phyloP scores from a whole-genome alignment of 2,329 filamentous ascomycete species.

The Colletotrichum kahawae region DNA sequence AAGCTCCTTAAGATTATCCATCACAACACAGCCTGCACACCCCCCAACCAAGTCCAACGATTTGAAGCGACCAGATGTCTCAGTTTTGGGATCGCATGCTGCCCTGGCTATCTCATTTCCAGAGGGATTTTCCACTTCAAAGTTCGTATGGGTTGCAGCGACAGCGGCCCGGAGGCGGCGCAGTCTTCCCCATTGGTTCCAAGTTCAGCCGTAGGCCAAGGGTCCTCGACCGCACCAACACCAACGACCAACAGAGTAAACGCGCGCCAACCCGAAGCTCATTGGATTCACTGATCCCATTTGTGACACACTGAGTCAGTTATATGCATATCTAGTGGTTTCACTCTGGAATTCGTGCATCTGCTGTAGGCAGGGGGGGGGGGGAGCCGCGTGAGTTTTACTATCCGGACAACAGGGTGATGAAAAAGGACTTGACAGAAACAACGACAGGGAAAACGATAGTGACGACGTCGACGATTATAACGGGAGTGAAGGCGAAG shows the following conservation, averaged over 20 bases:
- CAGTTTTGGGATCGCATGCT: background rate
- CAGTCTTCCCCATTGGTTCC: background rate
- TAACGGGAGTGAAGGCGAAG: rapidly evolving
- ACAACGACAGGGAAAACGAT: background rate
- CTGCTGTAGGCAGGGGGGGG: background rate
- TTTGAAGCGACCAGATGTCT: background rate
- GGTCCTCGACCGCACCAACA: background rate
- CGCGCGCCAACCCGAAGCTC: background rate
- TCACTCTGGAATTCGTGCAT: background rate
- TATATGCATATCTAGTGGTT: background rate
- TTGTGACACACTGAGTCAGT: background rate
- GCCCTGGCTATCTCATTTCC: background rate
- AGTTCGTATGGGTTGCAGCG: background rate
- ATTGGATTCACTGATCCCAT: background rate
- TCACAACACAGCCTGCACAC: background rate
- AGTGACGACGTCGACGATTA: too few species aligned
- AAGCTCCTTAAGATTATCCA: background rate
- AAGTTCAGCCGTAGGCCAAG: background rate
- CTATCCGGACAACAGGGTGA: background rate
- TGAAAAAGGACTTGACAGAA: background rate
- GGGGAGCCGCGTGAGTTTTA: background rate
- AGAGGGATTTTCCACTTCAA: background rate
- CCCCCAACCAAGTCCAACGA: background rate
- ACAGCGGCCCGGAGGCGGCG: background rate
- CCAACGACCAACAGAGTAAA: background rate